Conservation (phyloP, 192 early-diverging fungal species). For the Ambispora gerdemannii region DNA sequence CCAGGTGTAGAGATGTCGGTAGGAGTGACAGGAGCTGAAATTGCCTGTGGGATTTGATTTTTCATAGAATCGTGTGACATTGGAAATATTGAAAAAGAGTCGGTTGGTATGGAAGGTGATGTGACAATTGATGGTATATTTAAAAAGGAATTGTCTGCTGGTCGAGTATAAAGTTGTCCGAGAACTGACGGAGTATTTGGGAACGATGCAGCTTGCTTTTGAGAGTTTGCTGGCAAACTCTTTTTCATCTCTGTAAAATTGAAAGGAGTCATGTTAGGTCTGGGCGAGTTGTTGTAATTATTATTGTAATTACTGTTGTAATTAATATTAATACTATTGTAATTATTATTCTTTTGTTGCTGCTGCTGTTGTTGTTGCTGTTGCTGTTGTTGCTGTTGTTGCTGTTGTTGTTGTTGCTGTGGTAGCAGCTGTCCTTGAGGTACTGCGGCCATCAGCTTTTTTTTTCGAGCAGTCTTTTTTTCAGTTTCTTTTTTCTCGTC, state of each 20-base stretch:
- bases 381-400: no score
- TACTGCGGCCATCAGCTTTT: no score
- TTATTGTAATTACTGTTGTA: no score
- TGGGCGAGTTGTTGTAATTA: not conserved
- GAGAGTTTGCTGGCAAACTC: not conserved
- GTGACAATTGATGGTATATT: conserved; percentile 28
- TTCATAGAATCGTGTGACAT: conserved; percentile 9
- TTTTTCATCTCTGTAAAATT: not conserved
- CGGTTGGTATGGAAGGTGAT: conserved; percentile 19
- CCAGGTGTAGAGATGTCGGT: conserved; percentile 11
- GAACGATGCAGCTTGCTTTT: conserved; percentile 21
- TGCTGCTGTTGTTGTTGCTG: no score
- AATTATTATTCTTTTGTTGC: no score
- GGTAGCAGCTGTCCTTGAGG: no score
- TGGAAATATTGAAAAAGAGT: conserved; percentile 16
- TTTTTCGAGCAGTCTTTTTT: no score
- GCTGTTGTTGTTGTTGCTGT: no score
- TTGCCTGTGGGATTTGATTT: conserved; percentile 27
- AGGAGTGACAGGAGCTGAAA: conserved; percentile 27
- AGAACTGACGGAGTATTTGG: conserved; percentile 24
- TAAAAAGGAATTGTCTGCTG: conserved; percentile 1
- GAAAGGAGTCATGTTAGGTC: not conserved
- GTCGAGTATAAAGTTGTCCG: conserved; percentile 1
- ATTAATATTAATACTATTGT: no score
- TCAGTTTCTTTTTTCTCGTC: no score